These are phyloP conservation scores for Trichoderma endophyticum DNA, from an alignment of 2,329 filamentous ascomycete species.

Conservation along the genomic window DNA sequence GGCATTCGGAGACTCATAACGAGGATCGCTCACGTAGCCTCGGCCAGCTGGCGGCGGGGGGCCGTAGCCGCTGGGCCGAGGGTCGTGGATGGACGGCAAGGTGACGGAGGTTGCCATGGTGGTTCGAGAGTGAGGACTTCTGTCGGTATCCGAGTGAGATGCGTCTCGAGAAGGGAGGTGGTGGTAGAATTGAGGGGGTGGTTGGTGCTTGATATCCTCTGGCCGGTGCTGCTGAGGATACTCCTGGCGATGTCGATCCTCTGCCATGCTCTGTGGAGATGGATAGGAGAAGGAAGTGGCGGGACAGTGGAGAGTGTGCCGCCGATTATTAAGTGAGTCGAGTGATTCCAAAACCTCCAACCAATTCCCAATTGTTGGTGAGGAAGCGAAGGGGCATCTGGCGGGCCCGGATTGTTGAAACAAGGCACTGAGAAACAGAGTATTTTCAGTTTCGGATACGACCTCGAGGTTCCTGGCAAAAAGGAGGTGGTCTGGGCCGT, in stretches of 20 bases:
- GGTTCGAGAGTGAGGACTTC: conserved; percentile 21
- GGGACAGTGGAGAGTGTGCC: neutral
- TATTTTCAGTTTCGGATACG: neutral
- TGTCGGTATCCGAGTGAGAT: conserved; percentile 29
- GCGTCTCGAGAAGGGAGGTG: conserved; percentile 38
- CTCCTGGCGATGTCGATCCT: conserved; percentile 38
- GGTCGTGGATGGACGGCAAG: conserved; percentile 50
- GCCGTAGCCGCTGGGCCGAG: conserved; percentile 36
- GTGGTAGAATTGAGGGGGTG: conserved; percentile 39
- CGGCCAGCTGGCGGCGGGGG: conserved; percentile 33
- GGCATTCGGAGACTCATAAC: conserved; percentile 44
- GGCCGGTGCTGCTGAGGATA: conserved; percentile 35
- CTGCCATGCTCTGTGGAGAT: conserved; percentile 37
- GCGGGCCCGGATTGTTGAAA: neutral
- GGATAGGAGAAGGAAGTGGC: conserved; percentile 15
- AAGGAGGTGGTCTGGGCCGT: neutral
- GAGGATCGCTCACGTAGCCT: conserved; percentile 34
- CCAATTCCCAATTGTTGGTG: conserved; percentile 12
- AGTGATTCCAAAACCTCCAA: conserved; percentile 18
- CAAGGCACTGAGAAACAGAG: neutral
- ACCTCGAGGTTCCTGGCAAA: neutral
- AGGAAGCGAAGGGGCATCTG: conserved; percentile 16
- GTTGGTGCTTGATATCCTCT: conserved; percentile 43
- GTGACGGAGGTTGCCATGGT: conserved; percentile 46
- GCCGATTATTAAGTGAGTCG: conserved; percentile 16